Conservation (phyloP, 2,329 filamentous ascomycete species). For the Fusarium decemcellulare region DNA sequence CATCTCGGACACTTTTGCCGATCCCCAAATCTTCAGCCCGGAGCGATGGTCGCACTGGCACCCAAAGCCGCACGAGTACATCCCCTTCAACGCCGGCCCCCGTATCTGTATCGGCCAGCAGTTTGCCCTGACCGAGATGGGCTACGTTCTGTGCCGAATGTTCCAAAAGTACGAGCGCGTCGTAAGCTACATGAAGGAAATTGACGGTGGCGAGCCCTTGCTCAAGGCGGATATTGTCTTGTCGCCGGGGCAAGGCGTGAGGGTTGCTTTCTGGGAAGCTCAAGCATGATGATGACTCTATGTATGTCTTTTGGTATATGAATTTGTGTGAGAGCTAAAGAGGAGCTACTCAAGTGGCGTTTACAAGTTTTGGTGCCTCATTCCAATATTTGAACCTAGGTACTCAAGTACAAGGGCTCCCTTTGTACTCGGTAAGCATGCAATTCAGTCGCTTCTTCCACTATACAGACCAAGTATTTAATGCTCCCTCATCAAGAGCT, state of each 20-base stretch:
- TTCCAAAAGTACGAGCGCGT: slow-evolving; percentile 80
- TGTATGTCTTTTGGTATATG: neutral
- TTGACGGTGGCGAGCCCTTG: slow-evolving; percentile 67
- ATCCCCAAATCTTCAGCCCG: slow-evolving; percentile 70
- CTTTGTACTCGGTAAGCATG: no score
- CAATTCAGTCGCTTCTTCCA: no score
- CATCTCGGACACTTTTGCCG: slow-evolving; percentile 59
- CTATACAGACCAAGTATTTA: neutral
- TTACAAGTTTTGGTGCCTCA: no score
- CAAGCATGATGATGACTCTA: slow-evolving; percentile 40
- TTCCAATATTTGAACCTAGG: no score
- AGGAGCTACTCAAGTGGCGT: neutral
- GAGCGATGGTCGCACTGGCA: slow-evolving; percentile 77
- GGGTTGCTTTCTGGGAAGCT: slow-evolving; percentile 68
- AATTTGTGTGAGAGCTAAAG: neutral
- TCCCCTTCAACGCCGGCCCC: slow-evolving; percentile 83
- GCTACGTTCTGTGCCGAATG: slow-evolving; percentile 79
- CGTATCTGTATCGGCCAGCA: slow-evolving; percentile 85
- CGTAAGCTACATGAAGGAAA: slow-evolving; percentile 68
- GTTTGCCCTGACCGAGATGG: slow-evolving; percentile 84
- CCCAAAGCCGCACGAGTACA: slow-evolving; percentile 78
- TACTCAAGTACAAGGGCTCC: no score
- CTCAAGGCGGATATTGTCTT: slow-evolving; percentile 74
- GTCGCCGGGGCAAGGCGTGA: slow-evolving; percentile 71
- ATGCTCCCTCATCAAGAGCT: neutral